These are phyloP conservation scores for Fistulina hepatica DNA, from an alignment of 1,284 basidiomycete species.

Conservation along the genomic window DNA sequence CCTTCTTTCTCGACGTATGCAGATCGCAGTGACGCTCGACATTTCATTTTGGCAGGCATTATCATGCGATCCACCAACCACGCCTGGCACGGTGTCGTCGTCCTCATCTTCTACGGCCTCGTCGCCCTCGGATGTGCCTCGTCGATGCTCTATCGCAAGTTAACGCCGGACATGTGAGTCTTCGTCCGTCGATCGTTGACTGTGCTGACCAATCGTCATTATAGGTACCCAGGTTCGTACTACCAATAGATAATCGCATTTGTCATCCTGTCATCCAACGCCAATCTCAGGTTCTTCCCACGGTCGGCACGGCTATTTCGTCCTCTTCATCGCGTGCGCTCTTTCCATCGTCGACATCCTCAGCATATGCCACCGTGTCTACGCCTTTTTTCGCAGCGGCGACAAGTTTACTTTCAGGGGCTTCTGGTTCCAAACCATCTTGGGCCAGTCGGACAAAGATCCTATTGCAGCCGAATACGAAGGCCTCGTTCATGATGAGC, in stretches of 20 bases:
- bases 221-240: constrained; percentile 54
- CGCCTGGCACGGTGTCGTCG: constrained; percentile 42
- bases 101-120: constrained; percentile 47
- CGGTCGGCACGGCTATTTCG: constrained; percentile 48
- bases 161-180: constrained; percentile 70
- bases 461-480: constrained; percentile 34
- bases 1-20: constrained; percentile 1
- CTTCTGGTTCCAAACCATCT: constrained; percentile 47
- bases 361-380: constrained; percentile 35
- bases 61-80: constrained; percentile 65
- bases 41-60: constrained; percentile 41
- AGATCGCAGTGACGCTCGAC: background rate
- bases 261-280: constrained; percentile 1
- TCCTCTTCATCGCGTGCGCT: constrained; percentile 43
- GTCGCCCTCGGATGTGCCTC: constrained; percentile 48
- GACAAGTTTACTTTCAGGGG: constrained; percentile 34
- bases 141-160: constrained; percentile 56
- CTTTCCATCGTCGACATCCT: constrained; percentile 51
- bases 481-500: constrained; percentile 42
- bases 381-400: constrained; percentile 34
- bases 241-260: constrained; percentile 5
- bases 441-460: constrained; percentile 29
- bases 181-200: constrained; percentile 11
- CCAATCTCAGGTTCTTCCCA: constrained; percentile 41
- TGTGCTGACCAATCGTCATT: constrained; percentile 14